These are phyloP conservation scores for Leptographium flavum DNA, from an alignment of 2,329 filamentous ascomycete genomes.

Conservation along the genomic window DNA sequence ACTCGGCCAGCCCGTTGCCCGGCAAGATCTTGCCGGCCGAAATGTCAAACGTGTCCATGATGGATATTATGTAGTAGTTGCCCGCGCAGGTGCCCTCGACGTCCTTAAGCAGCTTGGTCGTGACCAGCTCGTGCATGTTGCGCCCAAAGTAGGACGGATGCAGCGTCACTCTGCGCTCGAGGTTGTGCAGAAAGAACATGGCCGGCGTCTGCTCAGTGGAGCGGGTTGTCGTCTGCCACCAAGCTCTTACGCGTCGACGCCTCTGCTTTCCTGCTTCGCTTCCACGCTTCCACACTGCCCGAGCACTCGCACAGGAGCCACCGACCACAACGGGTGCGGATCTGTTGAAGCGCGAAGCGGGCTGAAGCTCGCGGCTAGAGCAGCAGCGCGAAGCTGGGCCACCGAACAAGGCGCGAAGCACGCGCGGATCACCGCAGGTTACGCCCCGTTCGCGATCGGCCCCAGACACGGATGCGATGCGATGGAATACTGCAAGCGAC, in stretches of 20 bases:
- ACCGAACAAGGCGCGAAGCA: no score
- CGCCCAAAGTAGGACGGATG: constrained; percentile 95
- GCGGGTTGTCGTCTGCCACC: not conserved
- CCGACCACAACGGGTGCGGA: no score
- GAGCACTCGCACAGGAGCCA: not conserved
- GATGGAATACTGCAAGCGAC: no score
- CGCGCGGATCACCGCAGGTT: no score
- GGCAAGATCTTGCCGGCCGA: constrained; percentile 87
- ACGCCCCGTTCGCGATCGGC: no score
- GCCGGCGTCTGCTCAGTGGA: constrained; percentile 5
- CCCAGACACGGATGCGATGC: no score
- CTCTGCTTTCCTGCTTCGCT: not conserved
- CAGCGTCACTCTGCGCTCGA: constrained; percentile 86
- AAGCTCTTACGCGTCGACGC: not conserved
- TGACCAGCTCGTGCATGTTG: constrained; percentile 84
- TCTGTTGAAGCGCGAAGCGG: no score
- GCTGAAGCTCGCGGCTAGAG: no score
- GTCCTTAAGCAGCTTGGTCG: constrained; percentile 76
- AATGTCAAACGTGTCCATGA: constrained; percentile 93
- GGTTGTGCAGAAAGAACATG: constrained; percentile 98
- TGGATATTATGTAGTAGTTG: constrained; percentile 93
- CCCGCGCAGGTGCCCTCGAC: constrained; percentile 93
- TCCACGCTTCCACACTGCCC: not conserved
- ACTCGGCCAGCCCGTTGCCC: constrained; percentile 82
- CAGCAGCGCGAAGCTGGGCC: no score